Percentiles rank a stretch among this genome's conserved stretches.
phyloP scores from a whole-genome alignment of 768 basidiomycete genomes.

The Tubosaeta sp. region DNA sequence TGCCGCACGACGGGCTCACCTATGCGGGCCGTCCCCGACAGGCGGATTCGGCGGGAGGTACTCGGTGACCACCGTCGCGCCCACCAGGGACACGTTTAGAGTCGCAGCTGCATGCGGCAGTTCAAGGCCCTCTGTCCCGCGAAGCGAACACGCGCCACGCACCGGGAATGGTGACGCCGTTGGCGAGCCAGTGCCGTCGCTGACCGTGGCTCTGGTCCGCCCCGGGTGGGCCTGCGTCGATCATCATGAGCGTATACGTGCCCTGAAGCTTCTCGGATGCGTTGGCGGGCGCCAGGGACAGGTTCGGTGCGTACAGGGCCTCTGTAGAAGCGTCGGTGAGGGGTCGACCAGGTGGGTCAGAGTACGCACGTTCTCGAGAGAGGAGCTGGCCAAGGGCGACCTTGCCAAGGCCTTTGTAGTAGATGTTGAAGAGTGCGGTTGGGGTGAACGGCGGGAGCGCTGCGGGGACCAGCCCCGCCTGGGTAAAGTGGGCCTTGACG shows the following conservation, averaged over 20 bases:
- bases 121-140: neutral
- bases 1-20: slow-evolving; percentile 38
- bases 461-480: slow-evolving; percentile 58
- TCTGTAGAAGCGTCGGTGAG: slow-evolving; percentile 37
- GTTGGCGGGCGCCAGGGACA: slow-evolving; percentile 50
- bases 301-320: slow-evolving; percentile 48
- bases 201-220: slow-evolving; percentile 52
- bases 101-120: slow-evolving; percentile 17
- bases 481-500: slow-evolving; percentile 65
- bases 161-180: slow-evolving; percentile 53
- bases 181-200: slow-evolving; percentile 80
- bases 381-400: slow-evolving; percentile 58
- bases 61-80: slow-evolving; percentile 50
- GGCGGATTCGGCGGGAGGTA: slow-evolving; percentile 74
- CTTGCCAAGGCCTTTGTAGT: slow-evolving; percentile 45
- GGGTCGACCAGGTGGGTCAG: neutral
- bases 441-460: slow-evolving; percentile 60
- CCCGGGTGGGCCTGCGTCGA: slow-evolving; percentile 69
- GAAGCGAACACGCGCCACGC: too few relatives aligned
- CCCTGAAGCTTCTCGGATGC: slow-evolving; percentile 42
- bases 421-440: slow-evolving; percentile 49
- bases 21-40: slow-evolving; percentile 67
- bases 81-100: slow-evolving; percentile 37
- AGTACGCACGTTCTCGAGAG: slow-evolving; percentile 50
- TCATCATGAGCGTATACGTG: slow-evolving; percentile 67